phyloP scores from a whole-genome alignment of 2,329 filamentous ascomycete genomes.

The Apiospora hydei region DNA sequence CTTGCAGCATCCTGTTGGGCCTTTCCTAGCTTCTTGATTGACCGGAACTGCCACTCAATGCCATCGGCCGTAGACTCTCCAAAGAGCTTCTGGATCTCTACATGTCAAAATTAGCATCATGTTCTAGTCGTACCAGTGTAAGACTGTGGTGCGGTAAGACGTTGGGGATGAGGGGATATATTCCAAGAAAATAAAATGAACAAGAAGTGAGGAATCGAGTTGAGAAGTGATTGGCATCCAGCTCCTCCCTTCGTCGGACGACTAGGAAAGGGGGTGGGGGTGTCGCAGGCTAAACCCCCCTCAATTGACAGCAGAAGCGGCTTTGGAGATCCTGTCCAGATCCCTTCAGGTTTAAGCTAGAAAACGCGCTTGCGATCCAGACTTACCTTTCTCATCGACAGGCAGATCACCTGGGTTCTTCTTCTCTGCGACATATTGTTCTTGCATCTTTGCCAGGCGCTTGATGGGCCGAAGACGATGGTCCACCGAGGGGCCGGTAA shows the following conservation, averaged over 20 bases:
- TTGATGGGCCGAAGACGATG: conserved; percentile 50
- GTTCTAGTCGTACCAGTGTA: not conserved
- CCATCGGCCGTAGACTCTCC: conserved; percentile 65
- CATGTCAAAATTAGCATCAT: not conserved
- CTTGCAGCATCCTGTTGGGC: conserved; percentile 53
- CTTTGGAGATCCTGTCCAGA: conserved; percentile 13
- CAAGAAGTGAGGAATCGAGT: not conserved
- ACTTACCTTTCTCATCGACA: conserved; percentile 46
- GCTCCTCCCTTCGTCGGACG: not conserved
- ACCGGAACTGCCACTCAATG: conserved; percentile 67
- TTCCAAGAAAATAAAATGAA: not conserved
- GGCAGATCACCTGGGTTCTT: conserved; percentile 46
- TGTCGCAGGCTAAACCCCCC: not conserved
- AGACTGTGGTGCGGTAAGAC: not conserved
- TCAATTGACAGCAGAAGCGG: not conserved
- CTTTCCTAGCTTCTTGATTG: conserved; percentile 61
- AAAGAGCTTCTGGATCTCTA: conserved; percentile 67
- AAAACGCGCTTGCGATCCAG: conserved; percentile 7
- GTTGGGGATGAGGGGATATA: not conserved
- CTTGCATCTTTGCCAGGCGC: conserved; percentile 46
- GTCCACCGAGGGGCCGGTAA: conserved; percentile 44
- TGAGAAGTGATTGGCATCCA: not conserved
- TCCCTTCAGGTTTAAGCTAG: conserved; percentile 26
- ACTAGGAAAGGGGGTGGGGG: not conserved
- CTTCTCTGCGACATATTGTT: conserved; percentile 36